Evolutionary conservation across 371 early-diverging fungal species (phyloP), one percentile per base, ranked within the genome.

Genomic region (Haplosporangium sp.): DNA sequence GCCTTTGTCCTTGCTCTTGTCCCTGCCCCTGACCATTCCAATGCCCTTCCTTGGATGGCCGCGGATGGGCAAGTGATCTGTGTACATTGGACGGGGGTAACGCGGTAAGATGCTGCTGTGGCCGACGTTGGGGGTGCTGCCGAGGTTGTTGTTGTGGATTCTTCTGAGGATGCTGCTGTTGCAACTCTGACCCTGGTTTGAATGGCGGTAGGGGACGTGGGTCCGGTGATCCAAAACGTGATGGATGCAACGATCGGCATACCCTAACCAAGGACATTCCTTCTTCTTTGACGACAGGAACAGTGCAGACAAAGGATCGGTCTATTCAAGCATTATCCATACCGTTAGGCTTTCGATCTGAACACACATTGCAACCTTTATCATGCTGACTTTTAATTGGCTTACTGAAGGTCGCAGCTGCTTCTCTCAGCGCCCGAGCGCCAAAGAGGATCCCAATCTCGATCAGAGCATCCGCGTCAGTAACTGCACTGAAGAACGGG

Each of bases 361-460:
- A 7, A 48, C 48, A 48, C 48, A n/a, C n/a, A n/a, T n/a, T n/a
- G n/a, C n/a, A n/a, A n/a, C n/a, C n/a, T n/a, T n/a, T n/a, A n/a
- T n/a, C n/a, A n/a, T 45, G 47, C n/a, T 14, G 13, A 9, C 5
- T 16, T 6, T 36, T 43, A 6, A 4, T 29, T 11, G 14, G 64
- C 85, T 63, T 85, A 91, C 94, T 83, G 13, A 90, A 84, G 14
- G 73, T 55, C 2, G 80, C 63, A 0, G 95, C 96, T 14, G 86
- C 85, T 7, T 86, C 82, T 57, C 93, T 83, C 95, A 99, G 93
- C 47, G 85, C 93, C 7, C 85, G 63, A 29, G 83, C 80, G 0
- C 99, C 99, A 84, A 93, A 98, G 13, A 99, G 74, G 56, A 86
- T 86, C 0, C 93, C 95, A 4, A 99, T 82, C 83, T 99, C 99